These are phyloP conservation scores for Scortechinia acanthostroma DNA, from an alignment of 2,329 filamentous ascomycete species.

Conservation along the genomic window DNA sequence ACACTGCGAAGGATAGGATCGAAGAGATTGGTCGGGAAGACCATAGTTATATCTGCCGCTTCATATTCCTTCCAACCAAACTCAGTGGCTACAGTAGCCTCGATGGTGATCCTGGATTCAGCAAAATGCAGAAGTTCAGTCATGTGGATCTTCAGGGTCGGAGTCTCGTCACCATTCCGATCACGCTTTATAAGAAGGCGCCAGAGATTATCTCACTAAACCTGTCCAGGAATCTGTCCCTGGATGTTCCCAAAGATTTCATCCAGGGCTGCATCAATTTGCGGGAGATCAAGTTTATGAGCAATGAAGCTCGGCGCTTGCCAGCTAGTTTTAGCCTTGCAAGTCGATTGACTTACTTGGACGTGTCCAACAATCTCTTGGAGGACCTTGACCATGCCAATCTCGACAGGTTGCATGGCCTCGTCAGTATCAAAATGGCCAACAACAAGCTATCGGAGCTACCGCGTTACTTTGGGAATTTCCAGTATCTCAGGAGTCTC, in stretches of 20 bases:
- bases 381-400: conserved; percentile 62
- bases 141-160: conserved; percentile 66
- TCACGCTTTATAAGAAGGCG: conserved; percentile 65
- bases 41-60: conserved; percentile 69
- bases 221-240: conserved; percentile 61
- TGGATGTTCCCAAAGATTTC: conserved; percentile 70
- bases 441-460: conserved; percentile 62
- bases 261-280: conserved; percentile 68
- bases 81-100: conserved; percentile 56
- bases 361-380: conserved; percentile 67
- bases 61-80: conserved; percentile 66
- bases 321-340: conserved; percentile 62
- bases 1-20: conserved; percentile 57
- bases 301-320: conserved; percentile 62
- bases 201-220: conserved; percentile 70
- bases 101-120: conserved; percentile 61
- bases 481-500: conserved; percentile 57
- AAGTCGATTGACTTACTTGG: conserved; percentile 58
- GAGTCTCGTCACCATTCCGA: conserved; percentile 69
- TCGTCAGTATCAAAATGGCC: conserved; percentile 64
- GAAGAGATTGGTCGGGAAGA: conserved; percentile 70
- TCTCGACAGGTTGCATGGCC: conserved; percentile 48
- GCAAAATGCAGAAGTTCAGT: conserved; percentile 66
- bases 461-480: conserved; percentile 59
- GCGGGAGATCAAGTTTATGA: conserved; percentile 67